Evolutionary conservation across 163 green algal species (phyloP), one percentile per base, ranked within the genome.

Genomic region (Scenedesmus sp.): DNA sequence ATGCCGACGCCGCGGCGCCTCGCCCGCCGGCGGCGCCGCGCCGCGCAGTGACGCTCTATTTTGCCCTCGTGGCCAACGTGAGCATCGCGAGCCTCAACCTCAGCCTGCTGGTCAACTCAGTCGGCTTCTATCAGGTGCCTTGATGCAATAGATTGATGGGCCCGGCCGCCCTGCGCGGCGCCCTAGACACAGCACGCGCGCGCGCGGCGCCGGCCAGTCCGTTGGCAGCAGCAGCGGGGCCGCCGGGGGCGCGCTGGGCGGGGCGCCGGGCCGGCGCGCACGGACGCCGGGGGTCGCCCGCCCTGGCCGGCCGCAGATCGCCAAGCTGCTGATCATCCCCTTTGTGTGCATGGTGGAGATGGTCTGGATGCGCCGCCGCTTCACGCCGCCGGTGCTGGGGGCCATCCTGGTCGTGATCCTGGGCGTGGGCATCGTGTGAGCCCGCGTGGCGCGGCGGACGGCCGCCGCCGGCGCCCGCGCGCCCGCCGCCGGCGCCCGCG

Each of bases 261-360:
- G n/a, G n/a, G n/a, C n/a, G n/a, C n/a, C n/a, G n/a, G n/a, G n/a
- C n/a, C n/a, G n/a, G n/a, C n/a, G n/a, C n/a, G n/a, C n/a, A n/a
- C n/a, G n/a, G n/a, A n/a, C n/a, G n/a, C n/a, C n/a, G n/a, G n/a
- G n/a, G n/a, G n/a, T n/a, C n/a, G n/a, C n/a, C n/a, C n/a, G n/a
- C n/a, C n/a, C n/a, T n/a, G 7, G 39, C 39, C 39, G 39, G 10
- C 39, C 7, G 39, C 93, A 98, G 90, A 93, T 98, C 28, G 88
- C 92, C 36, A 99, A 99, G 89, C 89, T 99, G 39, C 85, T 95
- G 39, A 98, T 98, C 79, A 96, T 98, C 65, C 95, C 95, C 2
- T 97, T 94, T 60, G 91, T 95, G 17, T 96, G 92, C 77, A 36
- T 96, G 4, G 81, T 98, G 56, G 95, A 99, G 85, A 66, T 74